Evolutionary conservation across 1,284 basidiomycete species (phyloP), one percentile per base, ranked within the genome.

Genomic region (Heterobasidion occidentale): DNA sequence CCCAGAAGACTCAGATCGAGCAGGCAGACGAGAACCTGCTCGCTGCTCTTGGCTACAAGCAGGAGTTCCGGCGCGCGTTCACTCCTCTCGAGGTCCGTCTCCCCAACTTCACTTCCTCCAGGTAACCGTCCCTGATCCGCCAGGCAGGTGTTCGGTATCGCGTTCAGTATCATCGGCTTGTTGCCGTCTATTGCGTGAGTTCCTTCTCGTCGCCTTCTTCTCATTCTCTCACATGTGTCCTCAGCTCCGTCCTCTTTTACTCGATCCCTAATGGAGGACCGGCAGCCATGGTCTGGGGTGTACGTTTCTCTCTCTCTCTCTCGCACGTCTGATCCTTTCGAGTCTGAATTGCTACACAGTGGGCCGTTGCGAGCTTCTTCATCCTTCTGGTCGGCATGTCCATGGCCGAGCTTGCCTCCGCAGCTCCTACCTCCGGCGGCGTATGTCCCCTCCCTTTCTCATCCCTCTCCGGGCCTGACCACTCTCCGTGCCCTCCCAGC

Each of bases 231-330:
- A 12, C 46, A 17, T 34, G 19, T 5, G 9, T 11, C 15, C 2
- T 11, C 60, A 80, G 80, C 2, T 85, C 87, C 4, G 86, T 89
- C 8, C 70, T 91, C 5, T 72, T 85, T 58, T 90, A 88, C 69
- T 79, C 88, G 1, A 71, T 92, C 33, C 84, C 86, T 0, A 86
- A 91, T 68, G 91, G 91, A 5, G 90, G 89, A 1, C 83, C 86
- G 0, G 78, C 83, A 1, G 80, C 85, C 7, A 90, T 94, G 89
- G 85, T 92, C 5, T 93, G 90, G 87, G 87, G 87, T 33, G 85
- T 88, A 64, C 58, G 84, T 77, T 49, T 54, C 15, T 8, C 51
- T 54, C 15, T 8, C n/a, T n/a, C 15, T 36, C 46, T 35, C 14
- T 36, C 17, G 27, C 44, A n/a, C 14, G 27, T 34, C 9, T 50